Evolutionary conservation across 2,329 filamentous ascomycete genomes (phyloP).

Genomic region (Ramichloridium luteum): DNA sequence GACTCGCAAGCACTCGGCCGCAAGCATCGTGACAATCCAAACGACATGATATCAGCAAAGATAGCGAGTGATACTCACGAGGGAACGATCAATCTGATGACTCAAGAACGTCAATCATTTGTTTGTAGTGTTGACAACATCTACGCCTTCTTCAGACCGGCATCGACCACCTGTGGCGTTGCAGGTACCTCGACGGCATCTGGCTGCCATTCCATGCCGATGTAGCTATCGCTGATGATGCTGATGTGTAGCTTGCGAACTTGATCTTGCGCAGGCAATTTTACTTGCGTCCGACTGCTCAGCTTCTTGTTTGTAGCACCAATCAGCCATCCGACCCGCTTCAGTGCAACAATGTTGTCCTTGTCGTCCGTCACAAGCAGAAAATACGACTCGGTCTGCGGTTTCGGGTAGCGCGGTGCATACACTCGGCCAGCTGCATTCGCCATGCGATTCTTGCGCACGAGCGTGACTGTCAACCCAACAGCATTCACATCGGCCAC

Average conservation of each 20-base stretch:
- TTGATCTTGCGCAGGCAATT: conserved; percentile 42
- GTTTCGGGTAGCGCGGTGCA: conserved; percentile 82
- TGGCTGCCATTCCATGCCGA: conserved; percentile 56
- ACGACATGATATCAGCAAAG: no score
- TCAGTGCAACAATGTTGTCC: conserved; percentile 75
- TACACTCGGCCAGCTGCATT: conserved; percentile 64
- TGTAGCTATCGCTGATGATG: conserved; percentile 78
- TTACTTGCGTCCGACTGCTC: conserved; percentile 46
- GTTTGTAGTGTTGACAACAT: neutral
- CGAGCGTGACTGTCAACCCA: conserved; percentile 51
- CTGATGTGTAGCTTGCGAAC: conserved; percentile 57
- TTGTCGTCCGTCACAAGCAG: conserved; percentile 54
- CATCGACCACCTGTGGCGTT: conserved; percentile 21
- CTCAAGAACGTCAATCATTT: no score
- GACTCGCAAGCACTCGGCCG: no score
- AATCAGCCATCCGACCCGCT: conserved; percentile 64
- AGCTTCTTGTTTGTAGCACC: conserved; percentile 18
- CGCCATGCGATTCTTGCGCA: conserved; percentile 52
- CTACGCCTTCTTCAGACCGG: conserved; percentile 20
- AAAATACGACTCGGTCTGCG: conserved; percentile 90
- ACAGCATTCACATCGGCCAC: conserved; percentile 49
- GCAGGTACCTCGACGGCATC: conserved; percentile 39
- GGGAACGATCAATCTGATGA: no score
- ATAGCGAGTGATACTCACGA: no score
- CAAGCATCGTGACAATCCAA: no score